Evolutionary conservation across 148 eudicot species (phyloP).

Genomic region (Polygonum aviculare): DNA sequence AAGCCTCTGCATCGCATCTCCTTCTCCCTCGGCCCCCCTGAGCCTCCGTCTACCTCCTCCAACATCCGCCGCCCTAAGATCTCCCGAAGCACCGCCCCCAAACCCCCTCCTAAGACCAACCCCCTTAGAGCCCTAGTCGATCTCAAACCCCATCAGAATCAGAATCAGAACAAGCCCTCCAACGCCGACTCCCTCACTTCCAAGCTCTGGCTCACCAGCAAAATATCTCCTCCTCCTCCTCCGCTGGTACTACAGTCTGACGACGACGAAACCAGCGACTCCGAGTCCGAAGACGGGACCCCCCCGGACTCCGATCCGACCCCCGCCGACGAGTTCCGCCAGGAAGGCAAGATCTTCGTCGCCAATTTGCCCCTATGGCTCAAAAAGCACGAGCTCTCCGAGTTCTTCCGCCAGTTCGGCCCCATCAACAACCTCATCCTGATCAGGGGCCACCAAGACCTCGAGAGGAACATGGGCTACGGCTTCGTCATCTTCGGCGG

Average conservation of each 20-base stretch:
- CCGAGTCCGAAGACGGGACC: not conserved
- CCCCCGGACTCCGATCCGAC: constrained; percentile 1
- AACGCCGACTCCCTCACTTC: constrained; percentile 20
- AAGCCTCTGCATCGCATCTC: constrained; percentile 11
- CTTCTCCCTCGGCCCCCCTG: constrained; percentile 24
- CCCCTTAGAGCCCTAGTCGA: constrained; percentile 35
- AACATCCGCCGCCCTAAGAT: constrained; percentile 21
- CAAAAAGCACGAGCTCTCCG: constrained; percentile 58
- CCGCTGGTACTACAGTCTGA: not conserved
- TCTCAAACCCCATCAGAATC: constrained; percentile 10
- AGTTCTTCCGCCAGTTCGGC: constrained; percentile 88
- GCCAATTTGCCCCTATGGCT: constrained; percentile 85
- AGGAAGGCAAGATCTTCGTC: constrained; percentile 78
- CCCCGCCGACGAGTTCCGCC: constrained; percentile 24
- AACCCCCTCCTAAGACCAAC: constrained; percentile 14
- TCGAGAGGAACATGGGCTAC: constrained; percentile 74
- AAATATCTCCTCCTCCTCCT: constrained; percentile 64
- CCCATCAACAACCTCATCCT: constrained; percentile 67
- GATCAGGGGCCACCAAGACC: constrained; percentile 66
- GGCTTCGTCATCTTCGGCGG: constrained; percentile 77
- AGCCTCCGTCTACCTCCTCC: constrained; percentile 24
- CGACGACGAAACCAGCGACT: not conserved
- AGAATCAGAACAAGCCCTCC: constrained; percentile 12
- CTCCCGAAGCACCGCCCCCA: constrained; percentile 48
- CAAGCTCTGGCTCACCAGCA: constrained; percentile 72